Evolutionary conservation across 2,329 filamentous ascomycete species (phyloP).

Genomic region (Colletotrichum falcatum): DNA sequence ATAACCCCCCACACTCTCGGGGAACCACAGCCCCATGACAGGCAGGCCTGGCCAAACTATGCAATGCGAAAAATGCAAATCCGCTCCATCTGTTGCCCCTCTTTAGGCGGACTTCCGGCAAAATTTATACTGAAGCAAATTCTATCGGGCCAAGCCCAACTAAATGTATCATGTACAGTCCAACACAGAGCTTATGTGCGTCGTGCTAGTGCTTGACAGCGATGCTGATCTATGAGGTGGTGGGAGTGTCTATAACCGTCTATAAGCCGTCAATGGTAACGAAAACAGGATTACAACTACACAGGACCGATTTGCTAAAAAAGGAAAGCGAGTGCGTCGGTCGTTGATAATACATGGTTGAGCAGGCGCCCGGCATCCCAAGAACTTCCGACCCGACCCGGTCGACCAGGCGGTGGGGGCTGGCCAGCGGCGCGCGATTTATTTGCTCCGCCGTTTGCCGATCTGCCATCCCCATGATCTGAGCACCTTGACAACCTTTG

Average conservation of each 20-base stretch:
- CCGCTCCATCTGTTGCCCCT: background rate
- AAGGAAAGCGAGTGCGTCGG: slow-evolving; percentile 20
- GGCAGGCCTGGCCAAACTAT: slow-evolving; percentile 4
- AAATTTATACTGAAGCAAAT: slow-evolving; percentile 29
- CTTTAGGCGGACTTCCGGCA: slow-evolving; percentile 30
- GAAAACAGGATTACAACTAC: background rate
- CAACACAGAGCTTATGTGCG: slow-evolving; percentile 21
- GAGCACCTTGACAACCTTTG: slow-evolving; percentile 92
- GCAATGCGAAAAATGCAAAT: slow-evolving; percentile 29
- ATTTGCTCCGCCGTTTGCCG: slow-evolving; percentile 67
- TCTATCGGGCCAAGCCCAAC: slow-evolving; percentile 32
- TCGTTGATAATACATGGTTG: slow-evolving; percentile 29
- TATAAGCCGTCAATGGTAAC: slow-evolving; percentile 27
- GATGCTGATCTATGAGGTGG: slow-evolving; percentile 33
- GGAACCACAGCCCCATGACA: slow-evolving; percentile 10
- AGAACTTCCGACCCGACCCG: slow-evolving; percentile 18
- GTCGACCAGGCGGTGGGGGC: slow-evolving; percentile 11
- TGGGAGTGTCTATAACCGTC: slow-evolving; percentile 36
- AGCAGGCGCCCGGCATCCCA: slow-evolving; percentile 9
- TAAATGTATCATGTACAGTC: slow-evolving; percentile 23
- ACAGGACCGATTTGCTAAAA: slow-evolving; percentile 21
- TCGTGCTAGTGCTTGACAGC: slow-evolving; percentile 3
- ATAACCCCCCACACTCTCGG: slow-evolving; percentile 10
- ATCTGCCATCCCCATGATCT: slow-evolving; percentile 95
- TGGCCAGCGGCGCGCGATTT: slow-evolving; percentile 8